These are phyloP conservation scores for Botryotinia globosa DNA, from an alignment of 2,329 filamentous ascomycete species.

Conservation along the genomic window DNA sequence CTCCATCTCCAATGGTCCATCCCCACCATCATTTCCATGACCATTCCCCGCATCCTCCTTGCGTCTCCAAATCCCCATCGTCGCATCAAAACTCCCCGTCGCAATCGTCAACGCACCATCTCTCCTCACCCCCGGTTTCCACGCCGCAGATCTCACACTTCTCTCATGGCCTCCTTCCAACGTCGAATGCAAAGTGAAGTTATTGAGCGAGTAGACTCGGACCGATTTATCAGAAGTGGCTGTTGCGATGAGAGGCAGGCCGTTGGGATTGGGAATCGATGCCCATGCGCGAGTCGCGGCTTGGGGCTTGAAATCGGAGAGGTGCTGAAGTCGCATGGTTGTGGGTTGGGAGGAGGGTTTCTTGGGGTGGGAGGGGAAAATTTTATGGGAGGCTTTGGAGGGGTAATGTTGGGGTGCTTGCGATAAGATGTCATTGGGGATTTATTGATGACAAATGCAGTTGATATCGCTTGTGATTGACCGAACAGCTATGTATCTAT, in stretches of 20 bases:
- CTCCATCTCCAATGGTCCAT: constrained; percentile 45
- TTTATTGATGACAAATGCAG: constrained; percentile 2
- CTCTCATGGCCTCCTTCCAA: constrained; percentile 88
- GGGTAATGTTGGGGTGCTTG: constrained; percentile 13
- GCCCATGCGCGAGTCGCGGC: constrained; percentile 78
- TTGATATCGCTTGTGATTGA: background rate
- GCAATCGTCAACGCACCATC: constrained; percentile 72
- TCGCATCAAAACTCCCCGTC: constrained; percentile 91
- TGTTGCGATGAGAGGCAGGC: constrained; percentile 81
- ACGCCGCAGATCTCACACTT: constrained; percentile 79
- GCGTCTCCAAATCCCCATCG: constrained; percentile 79
- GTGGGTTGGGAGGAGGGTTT: background rate
- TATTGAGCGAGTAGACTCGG: constrained; percentile 82
- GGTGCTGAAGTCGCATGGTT: constrained; percentile 21
- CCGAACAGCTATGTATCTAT: background rate
- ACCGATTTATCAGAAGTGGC: constrained; percentile 82
- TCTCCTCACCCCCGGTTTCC: constrained; percentile 70
- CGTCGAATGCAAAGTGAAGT: constrained; percentile 73
- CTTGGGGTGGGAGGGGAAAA: constrained; percentile 6
- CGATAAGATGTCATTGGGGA: constrained; percentile 2
- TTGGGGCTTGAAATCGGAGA: constrained; percentile 44
- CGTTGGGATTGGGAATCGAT: constrained; percentile 75
- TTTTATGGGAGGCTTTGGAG: constrained; percentile 17
- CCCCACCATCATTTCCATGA: constrained; percentile 20
- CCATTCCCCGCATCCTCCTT: constrained; percentile 40